A percentile compares a stretch with the other conserved stretches of the same genome.
phyloP scores from a whole-genome alignment of 1,139 yeast species.

The Spathaspora sp. region DNA sequence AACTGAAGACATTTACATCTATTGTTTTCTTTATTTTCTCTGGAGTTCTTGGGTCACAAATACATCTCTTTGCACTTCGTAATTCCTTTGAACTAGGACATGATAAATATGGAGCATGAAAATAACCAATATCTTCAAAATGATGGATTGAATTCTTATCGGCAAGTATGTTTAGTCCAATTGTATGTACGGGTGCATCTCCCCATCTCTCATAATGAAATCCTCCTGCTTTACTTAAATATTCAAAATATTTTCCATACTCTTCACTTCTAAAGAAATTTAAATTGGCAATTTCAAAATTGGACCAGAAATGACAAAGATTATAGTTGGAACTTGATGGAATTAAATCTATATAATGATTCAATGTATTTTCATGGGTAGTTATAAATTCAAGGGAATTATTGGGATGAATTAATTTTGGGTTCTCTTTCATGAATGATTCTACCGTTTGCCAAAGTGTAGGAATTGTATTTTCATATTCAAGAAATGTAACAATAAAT shows the following conservation, averaged over 20 bases:
- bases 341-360: slow-evolving; percentile 20
- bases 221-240: slow-evolving; percentile 73
- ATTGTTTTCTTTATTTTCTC: slow-evolving; percentile 34
- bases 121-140: slow-evolving; percentile 89
- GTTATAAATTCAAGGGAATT: slow-evolving; percentile 71
- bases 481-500: slow-evolving; percentile 44
- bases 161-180: slow-evolving; percentile 67
- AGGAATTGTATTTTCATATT: slow-evolving; percentile 54
- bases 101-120: slow-evolving; percentile 76
- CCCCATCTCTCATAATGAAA: slow-evolving; percentile 97
- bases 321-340: slow-evolving; percentile 61
- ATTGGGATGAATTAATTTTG: slow-evolving; percentile 64
- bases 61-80: slow-evolving; percentile 61
- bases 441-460: slow-evolving; percentile 79
- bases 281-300: slow-evolving; percentile 83
- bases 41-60: slow-evolving; percentile 50
- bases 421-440: slow-evolving; percentile 58
- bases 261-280: slow-evolving; percentile 75
- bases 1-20: slow-evolving; percentile 65
- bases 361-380: slow-evolving; percentile 48
- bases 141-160: slow-evolving; percentile 74
- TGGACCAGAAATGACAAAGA: slow-evolving; percentile 93
- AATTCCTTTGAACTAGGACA: slow-evolving; percentile 67
- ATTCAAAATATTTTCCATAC: slow-evolving; percentile 68
- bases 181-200: slow-evolving; percentile 94